Evolutionary conservation across 129 eudicot species (phyloP).

Genomic region (Ambrosia artemisiifolia): DNA sequence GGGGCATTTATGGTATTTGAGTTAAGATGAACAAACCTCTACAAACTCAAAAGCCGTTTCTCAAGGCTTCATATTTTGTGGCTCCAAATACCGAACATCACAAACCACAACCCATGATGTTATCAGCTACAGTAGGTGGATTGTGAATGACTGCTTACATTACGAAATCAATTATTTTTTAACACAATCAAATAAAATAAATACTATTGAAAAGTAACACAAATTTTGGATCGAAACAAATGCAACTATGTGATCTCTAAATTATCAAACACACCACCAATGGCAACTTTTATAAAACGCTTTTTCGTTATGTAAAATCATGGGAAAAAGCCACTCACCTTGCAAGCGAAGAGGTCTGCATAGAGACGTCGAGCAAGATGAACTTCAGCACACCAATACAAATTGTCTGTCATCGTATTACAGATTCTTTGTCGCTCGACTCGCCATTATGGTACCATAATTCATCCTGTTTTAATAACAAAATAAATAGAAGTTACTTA

Average conservation of each 20-base stretch:
- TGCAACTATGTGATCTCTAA: slow-evolving; percentile 24
- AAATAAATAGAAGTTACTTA: background rate
- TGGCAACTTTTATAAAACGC: slow-evolving; percentile 30
- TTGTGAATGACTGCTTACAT: too few relatives aligned
- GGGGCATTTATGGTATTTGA: too few relatives aligned
- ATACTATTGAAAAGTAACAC: too few relatives aligned
- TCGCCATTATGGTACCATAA: slow-evolving; percentile 84
- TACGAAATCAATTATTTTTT: too few relatives aligned
- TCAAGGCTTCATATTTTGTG: too few relatives aligned
- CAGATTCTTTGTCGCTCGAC: slow-evolving; percentile 91
- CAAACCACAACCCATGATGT: too few relatives aligned
- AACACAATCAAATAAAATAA: too few relatives aligned
- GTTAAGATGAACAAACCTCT: too few relatives aligned
- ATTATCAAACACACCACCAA: slow-evolving; percentile 34
- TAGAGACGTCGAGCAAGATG: slow-evolving; percentile 64
- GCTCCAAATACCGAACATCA: too few relatives aligned
- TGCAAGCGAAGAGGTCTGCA: slow-evolving; percentile 36
- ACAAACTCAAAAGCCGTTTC: too few relatives aligned
- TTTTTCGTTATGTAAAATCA: slow-evolving; percentile 18
- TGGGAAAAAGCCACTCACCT: slow-evolving; percentile 43
- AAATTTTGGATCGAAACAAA: too few relatives aligned
- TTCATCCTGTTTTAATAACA: background rate
- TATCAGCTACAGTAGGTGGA: too few relatives aligned
- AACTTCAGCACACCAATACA: slow-evolving; percentile 46
- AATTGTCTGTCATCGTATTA: slow-evolving; percentile 76